These are phyloP conservation scores for Silybum marianum DNA, from an alignment of 129 eudicot species.

Conservation along the genomic window DNA sequence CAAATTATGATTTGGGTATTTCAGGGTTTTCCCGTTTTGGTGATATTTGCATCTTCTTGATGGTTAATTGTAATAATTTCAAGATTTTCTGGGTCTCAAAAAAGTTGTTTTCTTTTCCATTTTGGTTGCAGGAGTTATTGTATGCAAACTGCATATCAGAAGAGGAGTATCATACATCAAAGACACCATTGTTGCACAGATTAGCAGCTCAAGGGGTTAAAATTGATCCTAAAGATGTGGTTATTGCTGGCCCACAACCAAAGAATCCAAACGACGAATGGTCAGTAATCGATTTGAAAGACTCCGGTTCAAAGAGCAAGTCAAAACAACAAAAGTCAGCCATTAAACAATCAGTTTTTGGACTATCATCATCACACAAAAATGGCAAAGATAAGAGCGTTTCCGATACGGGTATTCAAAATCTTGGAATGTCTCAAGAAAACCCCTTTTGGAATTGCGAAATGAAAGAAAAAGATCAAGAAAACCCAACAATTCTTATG, in stretches of 20 bases:
- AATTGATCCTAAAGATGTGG: conserved; percentile 66
- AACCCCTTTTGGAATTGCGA: conserved; percentile 81
- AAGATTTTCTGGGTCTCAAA: neutral
- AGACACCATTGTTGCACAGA: conserved; percentile 82
- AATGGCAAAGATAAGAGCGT: conserved; percentile 45
- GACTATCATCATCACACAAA: conserved; percentile 54
- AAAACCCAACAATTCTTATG: conserved; percentile 70
- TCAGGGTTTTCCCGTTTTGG: no score
- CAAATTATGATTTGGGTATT: no score
- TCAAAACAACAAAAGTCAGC: conserved; percentile 54
- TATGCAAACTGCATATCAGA: conserved; percentile 88
- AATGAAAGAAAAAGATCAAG: conserved; percentile 50
- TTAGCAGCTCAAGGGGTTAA: conserved; percentile 87
- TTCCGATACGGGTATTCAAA: conserved; percentile 32
- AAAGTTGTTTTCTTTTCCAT: neutral
- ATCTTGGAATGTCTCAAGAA: conserved; percentile 60
- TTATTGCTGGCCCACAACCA: conserved; percentile 43
- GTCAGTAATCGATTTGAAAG: conserved; percentile 83
- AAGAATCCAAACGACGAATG: conserved; percentile 56
- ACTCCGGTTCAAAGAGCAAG: conserved; percentile 53
- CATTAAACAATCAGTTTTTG: conserved; percentile 53
- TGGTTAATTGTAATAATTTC: neutral
- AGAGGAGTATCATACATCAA: conserved; percentile 92
- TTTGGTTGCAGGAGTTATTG: conserved; percentile 65
- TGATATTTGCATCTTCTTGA: no score